Evolutionary conservation across 768 basidiomycete genomes (phyloP).

Genomic region (Mycena belliarum): DNA sequence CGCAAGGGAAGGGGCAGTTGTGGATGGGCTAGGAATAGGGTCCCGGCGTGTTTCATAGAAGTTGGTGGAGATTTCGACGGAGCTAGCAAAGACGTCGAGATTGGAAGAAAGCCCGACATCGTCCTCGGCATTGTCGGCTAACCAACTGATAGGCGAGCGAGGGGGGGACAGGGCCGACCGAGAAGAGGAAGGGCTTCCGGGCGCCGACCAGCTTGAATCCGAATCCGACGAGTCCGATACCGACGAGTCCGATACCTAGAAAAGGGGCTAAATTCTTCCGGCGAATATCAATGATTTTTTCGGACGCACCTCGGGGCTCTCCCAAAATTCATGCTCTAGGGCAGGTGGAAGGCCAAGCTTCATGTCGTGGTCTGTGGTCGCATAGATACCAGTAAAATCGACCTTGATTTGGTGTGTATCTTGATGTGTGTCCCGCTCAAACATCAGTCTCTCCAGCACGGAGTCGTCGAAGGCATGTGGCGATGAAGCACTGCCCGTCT

Average conservation of each 20-base stretch:
- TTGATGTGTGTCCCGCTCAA: not conserved
- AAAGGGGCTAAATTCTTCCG: too few species aligned
- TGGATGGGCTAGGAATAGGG: too few species aligned
- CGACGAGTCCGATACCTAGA: too few species aligned
- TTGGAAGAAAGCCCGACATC: not conserved
- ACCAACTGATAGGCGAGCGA: constrained; percentile 2
- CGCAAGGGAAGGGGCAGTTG: not conserved
- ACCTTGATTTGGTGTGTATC: not conserved
- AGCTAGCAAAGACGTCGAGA: not conserved
- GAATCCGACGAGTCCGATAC: constrained; percentile 9
- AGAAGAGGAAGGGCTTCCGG: constrained; percentile 3
- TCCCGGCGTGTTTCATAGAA: too few species aligned
- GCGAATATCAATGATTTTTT: not conserved
- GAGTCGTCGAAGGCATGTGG: not conserved
- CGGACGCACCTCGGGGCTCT: not conserved
- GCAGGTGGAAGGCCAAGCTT: not conserved
- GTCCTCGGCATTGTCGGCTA: not conserved
- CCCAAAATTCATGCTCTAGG: not conserved
- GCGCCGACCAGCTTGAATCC: constrained; percentile 1
- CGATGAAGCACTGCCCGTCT: not conserved
- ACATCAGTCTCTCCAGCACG: not conserved
- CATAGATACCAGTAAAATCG: not conserved
- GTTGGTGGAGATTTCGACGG: too few species aligned
- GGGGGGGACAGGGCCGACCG: constrained; percentile 4
- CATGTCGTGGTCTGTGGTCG: not conserved